These are phyloP conservation scores for Dendrocalamus sinicus DNA, from an alignment of 176 grass and related monocot genomes.

Conservation along the genomic window DNA sequence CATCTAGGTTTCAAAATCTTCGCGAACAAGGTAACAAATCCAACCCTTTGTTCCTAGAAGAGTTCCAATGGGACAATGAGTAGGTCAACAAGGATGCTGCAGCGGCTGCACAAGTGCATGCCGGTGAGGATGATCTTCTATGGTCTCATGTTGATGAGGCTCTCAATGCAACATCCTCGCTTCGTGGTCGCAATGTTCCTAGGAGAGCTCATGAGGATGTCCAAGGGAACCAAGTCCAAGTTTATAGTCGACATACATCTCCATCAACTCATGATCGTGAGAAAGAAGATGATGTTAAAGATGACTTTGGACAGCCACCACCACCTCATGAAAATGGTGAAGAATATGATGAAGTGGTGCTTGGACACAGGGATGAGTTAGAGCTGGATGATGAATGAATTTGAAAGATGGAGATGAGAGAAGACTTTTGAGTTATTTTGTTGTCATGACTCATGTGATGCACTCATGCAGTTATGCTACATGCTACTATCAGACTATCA, in stretches of 20 bases:
- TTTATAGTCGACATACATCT: background rate
- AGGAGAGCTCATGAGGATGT: background rate
- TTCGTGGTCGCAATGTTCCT: background rate
- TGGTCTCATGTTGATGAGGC: background rate
- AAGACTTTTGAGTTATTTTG: too few relatives aligned
- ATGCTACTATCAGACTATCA: too few relatives aligned
- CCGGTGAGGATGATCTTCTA: background rate
- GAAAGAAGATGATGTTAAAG: background rate
- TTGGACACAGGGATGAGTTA: background rate
- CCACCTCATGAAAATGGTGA: background rate
- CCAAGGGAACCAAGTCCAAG: background rate
- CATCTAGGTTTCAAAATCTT: background rate
- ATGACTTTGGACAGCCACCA: background rate
- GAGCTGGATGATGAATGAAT: background rate
- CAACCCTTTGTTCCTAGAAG: background rate
- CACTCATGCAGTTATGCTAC: too few relatives aligned
- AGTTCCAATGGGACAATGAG: slow-evolving; percentile 4
- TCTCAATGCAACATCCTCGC: background rate
- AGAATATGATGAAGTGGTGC: background rate
- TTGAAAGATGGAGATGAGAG: background rate
- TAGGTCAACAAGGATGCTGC: background rate
- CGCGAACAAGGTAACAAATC: background rate
- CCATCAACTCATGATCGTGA: background rate
- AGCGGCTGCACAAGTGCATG: background rate
- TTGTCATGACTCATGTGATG: too few relatives aligned